A percentile compares a stretch with the other conserved stretches of the same genome.
Evolutionary conservation across 371 early-diverging fungal genomes (phyloP).

Genomic region (Rhizopus delemar): DNA sequence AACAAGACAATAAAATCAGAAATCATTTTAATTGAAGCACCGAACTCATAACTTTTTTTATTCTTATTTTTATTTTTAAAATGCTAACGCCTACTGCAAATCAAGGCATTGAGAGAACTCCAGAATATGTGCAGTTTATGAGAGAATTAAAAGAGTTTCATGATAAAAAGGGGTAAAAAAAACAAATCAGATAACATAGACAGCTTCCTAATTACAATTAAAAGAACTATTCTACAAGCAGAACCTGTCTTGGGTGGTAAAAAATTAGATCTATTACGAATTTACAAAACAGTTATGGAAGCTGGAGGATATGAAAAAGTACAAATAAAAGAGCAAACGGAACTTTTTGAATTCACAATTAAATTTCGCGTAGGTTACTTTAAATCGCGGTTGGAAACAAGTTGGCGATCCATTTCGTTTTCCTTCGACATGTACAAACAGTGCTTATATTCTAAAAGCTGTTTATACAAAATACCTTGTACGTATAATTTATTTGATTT

Average conservation of each 20-base stretch:
- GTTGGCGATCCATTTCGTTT: constrained; percentile 77
- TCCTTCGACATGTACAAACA: constrained; percentile 83
- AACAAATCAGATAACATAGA: neutral
- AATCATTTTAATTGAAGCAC: constrained; percentile 7
- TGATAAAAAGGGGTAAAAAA: constrained; percentile 66
- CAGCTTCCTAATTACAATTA: neutral
- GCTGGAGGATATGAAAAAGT: constrained; percentile 82
- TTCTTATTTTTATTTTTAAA: neutral
- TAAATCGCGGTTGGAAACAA: constrained; percentile 79
- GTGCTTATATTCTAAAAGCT: constrained; percentile 78
- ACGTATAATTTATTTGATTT: constrained; percentile 1
- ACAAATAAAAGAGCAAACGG: neutral
- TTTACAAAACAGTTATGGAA: constrained; percentile 70
- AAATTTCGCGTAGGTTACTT: constrained; percentile 59
- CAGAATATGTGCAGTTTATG: constrained; percentile 76
- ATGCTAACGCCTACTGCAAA: neutral
- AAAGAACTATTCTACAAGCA: constrained; percentile 66
- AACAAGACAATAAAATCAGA: constrained; percentile 19
- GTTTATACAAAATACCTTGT: constrained; percentile 72
- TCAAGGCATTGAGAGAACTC: constrained; percentile 62
- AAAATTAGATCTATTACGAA: constrained; percentile 69
- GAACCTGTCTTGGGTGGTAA: constrained; percentile 85
- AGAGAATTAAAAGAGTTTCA: constrained; percentile 71
- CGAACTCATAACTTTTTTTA: neutral
- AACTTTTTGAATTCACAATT: neutral